Conservation (phyloP, 1,284 basidiomycete species). For the Cryptococcus sp. region DNA sequence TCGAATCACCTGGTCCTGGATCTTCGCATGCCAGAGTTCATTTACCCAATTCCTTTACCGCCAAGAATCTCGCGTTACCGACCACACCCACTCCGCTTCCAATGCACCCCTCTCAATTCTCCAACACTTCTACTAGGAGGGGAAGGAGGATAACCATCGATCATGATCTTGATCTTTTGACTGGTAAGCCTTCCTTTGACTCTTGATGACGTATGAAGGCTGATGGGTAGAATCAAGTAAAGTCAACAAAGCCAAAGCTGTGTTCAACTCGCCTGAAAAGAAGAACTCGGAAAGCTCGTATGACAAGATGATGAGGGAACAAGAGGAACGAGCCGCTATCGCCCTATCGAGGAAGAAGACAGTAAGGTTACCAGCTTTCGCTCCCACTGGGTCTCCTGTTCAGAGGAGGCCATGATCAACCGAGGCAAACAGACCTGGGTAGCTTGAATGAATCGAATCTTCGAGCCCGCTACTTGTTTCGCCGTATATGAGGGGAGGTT, state of each 20-base stretch:
- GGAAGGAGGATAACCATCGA: constrained; percentile 44
- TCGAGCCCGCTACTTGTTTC: too few relatives aligned
- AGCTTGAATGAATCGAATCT: too few relatives aligned
- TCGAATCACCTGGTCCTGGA: constrained; percentile 2
- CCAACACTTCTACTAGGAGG: constrained; percentile 29
- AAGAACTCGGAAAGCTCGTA: too few relatives aligned
- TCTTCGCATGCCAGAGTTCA: constrained; percentile 10
- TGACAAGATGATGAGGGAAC: too few relatives aligned
- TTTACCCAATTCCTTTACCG: constrained; percentile 32
- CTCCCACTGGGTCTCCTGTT: background rate
- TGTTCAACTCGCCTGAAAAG: constrained; percentile 21
- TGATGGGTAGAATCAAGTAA: constrained; percentile 27
- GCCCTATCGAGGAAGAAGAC: constrained; percentile 9
- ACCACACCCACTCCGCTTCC: constrained; percentile 36
- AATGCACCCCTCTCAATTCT: constrained; percentile 35
- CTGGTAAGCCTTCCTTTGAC: constrained; percentile 26
- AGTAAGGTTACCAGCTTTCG: background rate
- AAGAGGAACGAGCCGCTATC: constrained; percentile 1
- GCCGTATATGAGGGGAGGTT: too few relatives aligned
- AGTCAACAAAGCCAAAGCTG: constrained; percentile 22
- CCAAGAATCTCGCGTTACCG: constrained; percentile 34
- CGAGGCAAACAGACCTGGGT: too few relatives aligned
- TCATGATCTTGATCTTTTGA: constrained; percentile 41
- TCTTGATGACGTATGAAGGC: background rate
- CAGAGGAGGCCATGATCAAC: background rate